Evolutionary conservation across 176 grass and related monocot species (phyloP), one percentile per base, ranked within the genome.

Genomic region (Hyparrhenia diplandra): DNA sequence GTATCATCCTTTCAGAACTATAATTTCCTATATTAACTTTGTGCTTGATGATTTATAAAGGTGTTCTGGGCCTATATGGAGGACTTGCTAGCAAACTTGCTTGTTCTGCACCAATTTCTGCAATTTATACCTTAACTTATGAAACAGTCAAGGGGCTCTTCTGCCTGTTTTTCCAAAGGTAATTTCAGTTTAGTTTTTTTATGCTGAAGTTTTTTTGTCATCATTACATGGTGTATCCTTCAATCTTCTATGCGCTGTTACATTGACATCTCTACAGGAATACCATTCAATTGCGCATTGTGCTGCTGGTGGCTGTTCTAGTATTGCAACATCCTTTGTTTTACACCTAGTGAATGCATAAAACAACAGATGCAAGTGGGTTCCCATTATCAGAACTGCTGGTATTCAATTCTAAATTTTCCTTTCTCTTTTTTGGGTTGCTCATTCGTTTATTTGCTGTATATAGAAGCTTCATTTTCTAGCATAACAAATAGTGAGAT

Each of bases 341-440:
- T 98, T 91, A 98, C 95, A 72, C 95, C 95, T 64, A 95, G 92
- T 9, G 95, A 98, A 87, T 91, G 90, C 80, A 98, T 98, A 89
- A 98, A 98, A 82, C 95, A 98, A 82, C 95, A 98, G 49, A 91
- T 98, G 92, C 95, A 98, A 95, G 84, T 98, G 35, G 90, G 90
- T 80, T 89, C 85, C 13, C 88, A 84, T 23, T 93, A 98, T 90
- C 78, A 91, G 71, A 98, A 93, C 83, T 91, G 84, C 88, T 93
- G 95, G 90, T 98, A 89, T 40, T 80, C 74, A 58, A 35, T 84
- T 69, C 39, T 13, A 1, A 2, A 13, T 62, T 57, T 54, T 34
- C 69, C 45, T n/a, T 7, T 9, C 10, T 85, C 57, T 49, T 52
- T n/a, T 37, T 69, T 67, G 63, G 54, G 42, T 11, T 85, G 40